phyloP scores from a whole-genome alignment of 2,329 filamentous ascomycete species.

The Scytalidium sp. region DNA sequence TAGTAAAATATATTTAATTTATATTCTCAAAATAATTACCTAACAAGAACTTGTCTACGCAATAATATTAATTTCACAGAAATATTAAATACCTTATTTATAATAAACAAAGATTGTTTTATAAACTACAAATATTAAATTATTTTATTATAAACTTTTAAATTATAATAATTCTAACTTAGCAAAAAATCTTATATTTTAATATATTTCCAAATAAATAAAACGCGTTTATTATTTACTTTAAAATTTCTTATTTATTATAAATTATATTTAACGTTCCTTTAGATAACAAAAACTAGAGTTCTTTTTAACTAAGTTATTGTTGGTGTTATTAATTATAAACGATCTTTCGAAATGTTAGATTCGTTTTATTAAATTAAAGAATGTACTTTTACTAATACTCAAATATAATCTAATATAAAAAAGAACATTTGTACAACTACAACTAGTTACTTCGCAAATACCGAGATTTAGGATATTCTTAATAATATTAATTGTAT shows the following conservation, averaged over 20 bases:
- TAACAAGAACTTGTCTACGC: slow-evolving; percentile 3
- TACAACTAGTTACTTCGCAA: slow-evolving; percentile 29
- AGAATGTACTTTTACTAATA: slow-evolving; percentile 24
- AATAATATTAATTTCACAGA: slow-evolving; percentile 9
- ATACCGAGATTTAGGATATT: slow-evolving; percentile 31
- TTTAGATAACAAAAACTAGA: slow-evolving; percentile 34
- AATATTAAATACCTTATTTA: background rate
- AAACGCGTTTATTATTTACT: too few species aligned
- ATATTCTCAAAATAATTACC: slow-evolving; percentile 5
- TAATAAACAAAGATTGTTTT: too few species aligned
- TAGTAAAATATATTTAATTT: slow-evolving; percentile 7
- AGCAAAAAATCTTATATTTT: too few species aligned
- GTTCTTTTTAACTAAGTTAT: slow-evolving; percentile 26
- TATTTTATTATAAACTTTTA: too few species aligned
- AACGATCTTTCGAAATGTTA: slow-evolving; percentile 31
- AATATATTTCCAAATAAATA: too few species aligned
- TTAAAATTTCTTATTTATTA: too few species aligned
- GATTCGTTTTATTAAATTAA: slow-evolving; percentile 16
- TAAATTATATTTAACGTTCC: too few species aligned
- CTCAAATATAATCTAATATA: slow-evolving; percentile 16
- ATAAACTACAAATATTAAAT: too few species aligned
- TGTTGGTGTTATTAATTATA: slow-evolving; percentile 31
- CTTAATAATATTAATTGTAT: slow-evolving; percentile 11
- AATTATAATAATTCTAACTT: too few species aligned
- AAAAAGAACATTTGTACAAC: slow-evolving; percentile 26